Evolutionary conservation across 1,284 basidiomycete species (phyloP).

Genomic region (Boletellus deceptivus): DNA sequence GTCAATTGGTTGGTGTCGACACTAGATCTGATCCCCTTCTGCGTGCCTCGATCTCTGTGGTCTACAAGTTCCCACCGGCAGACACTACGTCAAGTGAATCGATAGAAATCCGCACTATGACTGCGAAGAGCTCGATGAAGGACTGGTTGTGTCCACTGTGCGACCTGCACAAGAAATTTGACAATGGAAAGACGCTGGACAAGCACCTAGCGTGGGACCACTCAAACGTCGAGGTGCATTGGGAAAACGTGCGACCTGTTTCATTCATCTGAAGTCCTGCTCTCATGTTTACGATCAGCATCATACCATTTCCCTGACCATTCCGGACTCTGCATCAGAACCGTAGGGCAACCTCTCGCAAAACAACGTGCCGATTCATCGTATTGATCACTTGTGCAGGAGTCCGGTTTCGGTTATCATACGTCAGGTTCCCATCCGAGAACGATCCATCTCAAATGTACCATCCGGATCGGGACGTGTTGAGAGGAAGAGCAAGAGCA

Average conservation of each 20-base stretch:
- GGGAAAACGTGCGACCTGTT: conserved; percentile 35
- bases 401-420: conserved; percentile 5
- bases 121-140: conserved; percentile 21
- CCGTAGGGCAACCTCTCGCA: conserved; percentile 14
- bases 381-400: conserved; percentile 9
- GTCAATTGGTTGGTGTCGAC: conserved; percentile 18
- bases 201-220: conserved; percentile 61
- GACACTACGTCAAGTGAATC: conserved; percentile 3
- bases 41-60: conserved; percentile 26
- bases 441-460: conserved; percentile 5
- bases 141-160: conserved; percentile 65
- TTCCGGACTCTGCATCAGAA: conserved; percentile 12
- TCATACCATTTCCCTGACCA: conserved; percentile 20
- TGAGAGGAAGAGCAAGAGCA: background rate
- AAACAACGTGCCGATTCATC: background rate
- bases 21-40: conserved; percentile 15
- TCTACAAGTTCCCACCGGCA: conserved; percentile 21
- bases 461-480: background rate
- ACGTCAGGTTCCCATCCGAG: conserved; percentile 1
- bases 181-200: conserved; percentile 47
- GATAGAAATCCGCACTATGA: background rate
- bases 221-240: conserved; percentile 40
- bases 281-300: conserved; percentile 13
- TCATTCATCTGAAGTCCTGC: background rate
- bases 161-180: conserved; percentile 47